Base-by-base conservation (phyloP, 2,329 filamentous ascomycete species). In the Erysiphe neolycopersici region DNA sequence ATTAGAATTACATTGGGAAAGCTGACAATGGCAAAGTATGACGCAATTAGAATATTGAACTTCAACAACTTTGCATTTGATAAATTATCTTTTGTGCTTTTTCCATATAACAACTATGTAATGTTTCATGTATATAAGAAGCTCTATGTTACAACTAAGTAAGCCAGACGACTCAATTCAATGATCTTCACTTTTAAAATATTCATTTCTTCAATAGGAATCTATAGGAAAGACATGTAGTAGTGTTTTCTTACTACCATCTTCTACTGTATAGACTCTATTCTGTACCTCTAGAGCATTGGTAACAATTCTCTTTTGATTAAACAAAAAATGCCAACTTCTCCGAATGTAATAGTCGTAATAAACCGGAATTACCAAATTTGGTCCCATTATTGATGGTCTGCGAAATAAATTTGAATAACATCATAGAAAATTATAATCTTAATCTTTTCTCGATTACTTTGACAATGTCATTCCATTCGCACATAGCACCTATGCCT, bases 401-500 rank as follows among this genome's bases (percentile, higher is more conserved):
- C 4, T 36, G 16, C 33, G 5, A 36, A 17, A 14, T 13, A 36
- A 6, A 36, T 5, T 36, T 9, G 33, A 36, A 13, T 36, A 9
- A 13, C 6, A n/a, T 17, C 13, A 14, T 36, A 6, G 5, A 36
- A 17, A 17, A 16, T 36, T n/a, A 17, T 36, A 44, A 19, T 9
- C 44, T 43, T 41, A 65, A 47, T 9, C 59, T 59, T 44, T 65
- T 56, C 55, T 79, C 71, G 43, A 85, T 68, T 1, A 69, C 62
- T 10, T 57, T 56, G 10, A 89, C 80, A 56, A 93, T 79, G 46
- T 76, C 68, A 46, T 63, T 68, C 80, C 81, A 92, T 43, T 81
- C 72, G 55, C 69, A 71, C 85, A 93, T 93, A 1, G 73, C 84
- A 4, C 84, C 84, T 36, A 71, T 68, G 0, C 84, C 84, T 2